phyloP scores from a whole-genome alignment of 139 green algal genomes.

The Coccomyxa sp. region DNA sequence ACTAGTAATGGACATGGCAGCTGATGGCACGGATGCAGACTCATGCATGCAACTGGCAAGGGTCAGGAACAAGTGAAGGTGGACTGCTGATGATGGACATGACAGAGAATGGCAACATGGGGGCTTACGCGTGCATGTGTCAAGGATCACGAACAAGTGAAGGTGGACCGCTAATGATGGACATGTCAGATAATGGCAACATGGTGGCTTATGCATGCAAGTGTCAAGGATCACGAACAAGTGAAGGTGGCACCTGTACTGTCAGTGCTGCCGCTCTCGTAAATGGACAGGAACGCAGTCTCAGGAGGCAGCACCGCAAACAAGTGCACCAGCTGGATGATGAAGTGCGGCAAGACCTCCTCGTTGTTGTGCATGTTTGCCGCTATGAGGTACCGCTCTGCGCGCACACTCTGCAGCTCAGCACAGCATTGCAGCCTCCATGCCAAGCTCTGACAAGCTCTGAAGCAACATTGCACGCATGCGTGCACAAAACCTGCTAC shows the following conservation, averaged over 20 bases:
- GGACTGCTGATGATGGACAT: no score
- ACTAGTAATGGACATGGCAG: no score
- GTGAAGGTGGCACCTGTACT: conserved; percentile 14
- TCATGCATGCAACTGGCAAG: background rate
- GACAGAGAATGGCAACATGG: no score
- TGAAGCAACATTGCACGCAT: background rate
- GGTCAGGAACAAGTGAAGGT: background rate
- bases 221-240: no score
- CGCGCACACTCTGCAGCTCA: background rate
- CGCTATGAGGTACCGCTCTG: conserved; percentile 30
- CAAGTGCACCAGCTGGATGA: conserved; percentile 33
- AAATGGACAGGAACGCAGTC: conserved; percentile 34
- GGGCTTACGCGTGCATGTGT: no score
- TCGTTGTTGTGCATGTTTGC: conserved; percentile 48
- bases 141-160: no score
- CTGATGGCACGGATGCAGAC: background rate
- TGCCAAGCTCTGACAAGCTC: background rate
- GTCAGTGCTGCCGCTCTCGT: conserved; percentile 51
- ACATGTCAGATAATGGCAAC: background rate
- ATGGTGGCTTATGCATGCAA: background rate
- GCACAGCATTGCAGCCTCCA: background rate
- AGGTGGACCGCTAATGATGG: no score
- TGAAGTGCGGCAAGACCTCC: conserved; percentile 39
- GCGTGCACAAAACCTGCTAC: background rate
- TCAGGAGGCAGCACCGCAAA: background rate